Evolutionary conservation across 805 yeast species (phyloP).

Genomic region (Saccharomycopsis schoenii): DNA sequence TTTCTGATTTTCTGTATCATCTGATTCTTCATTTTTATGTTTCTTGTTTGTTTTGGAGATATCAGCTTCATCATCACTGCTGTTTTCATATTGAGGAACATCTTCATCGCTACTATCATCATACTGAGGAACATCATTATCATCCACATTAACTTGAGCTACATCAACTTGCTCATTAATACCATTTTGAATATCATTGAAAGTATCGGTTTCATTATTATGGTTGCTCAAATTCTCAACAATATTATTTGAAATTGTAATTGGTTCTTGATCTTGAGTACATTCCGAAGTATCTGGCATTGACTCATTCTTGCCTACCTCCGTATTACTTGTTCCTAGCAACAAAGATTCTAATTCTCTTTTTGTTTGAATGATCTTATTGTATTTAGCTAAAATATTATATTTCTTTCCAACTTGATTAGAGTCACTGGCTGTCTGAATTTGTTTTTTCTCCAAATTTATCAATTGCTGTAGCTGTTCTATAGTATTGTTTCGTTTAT

Average conservation of each 20-base stretch:
- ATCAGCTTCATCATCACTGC: constrained; percentile 4
- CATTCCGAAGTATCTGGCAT: background rate
- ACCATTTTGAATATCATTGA: background rate
- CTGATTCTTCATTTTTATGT: background rate
- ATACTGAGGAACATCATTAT: constrained; percentile 14
- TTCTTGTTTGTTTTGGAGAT: background rate
- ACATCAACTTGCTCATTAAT: background rate
- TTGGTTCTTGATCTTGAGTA: constrained; percentile 2
- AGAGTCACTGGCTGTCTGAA: background rate
- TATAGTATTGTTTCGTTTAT: background rate
- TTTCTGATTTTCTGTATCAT: background rate
- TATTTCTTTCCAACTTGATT: constrained; percentile 19
- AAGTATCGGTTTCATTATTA: background rate
- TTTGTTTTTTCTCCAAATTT: background rate
- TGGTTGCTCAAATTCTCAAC: constrained; percentile 8
- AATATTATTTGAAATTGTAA: constrained; percentile 3
- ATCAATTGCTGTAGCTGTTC: constrained; percentile 10
- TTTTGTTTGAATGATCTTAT: constrained; percentile 24
- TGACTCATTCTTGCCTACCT: background rate
- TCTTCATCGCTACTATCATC: constrained; percentile 21
- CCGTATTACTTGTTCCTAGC: background rate
- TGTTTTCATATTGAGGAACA: constrained; percentile 20
- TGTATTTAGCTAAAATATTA: constrained; percentile 22
- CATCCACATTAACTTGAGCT: constrained; percentile 7
- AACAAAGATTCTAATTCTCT: constrained; percentile 23